Conservation (phyloP, 1,284 basidiomycete genomes). For the Thecaphora thlaspeos region DNA sequence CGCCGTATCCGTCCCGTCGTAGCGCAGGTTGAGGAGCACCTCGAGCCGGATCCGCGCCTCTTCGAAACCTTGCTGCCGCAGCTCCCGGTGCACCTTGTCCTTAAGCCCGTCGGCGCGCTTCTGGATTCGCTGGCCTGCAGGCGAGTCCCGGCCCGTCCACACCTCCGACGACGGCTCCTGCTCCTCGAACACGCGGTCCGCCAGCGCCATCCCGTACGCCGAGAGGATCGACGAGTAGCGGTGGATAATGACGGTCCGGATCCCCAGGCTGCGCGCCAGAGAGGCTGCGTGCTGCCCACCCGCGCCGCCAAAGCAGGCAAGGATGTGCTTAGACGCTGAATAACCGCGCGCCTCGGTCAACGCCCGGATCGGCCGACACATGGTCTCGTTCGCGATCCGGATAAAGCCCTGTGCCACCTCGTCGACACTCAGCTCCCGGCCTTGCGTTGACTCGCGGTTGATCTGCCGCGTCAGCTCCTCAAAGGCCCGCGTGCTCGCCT, state of each 20-base stretch:
- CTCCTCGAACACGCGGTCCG: constrained; percentile 71
- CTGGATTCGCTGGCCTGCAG: constrained; percentile 13
- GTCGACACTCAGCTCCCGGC: constrained; percentile 69
- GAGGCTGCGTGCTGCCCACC: constrained; percentile 90
- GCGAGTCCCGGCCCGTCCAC: constrained; percentile 55
- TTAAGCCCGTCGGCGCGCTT: constrained; percentile 62
- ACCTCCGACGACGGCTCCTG: constrained; percentile 82
- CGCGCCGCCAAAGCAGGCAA: constrained; percentile 86
- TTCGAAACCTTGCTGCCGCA: constrained; percentile 77
- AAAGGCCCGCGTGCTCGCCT: constrained; percentile 65
- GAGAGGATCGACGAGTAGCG: constrained; percentile 81
- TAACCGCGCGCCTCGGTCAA: constrained; percentile 87
- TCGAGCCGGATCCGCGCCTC: constrained; percentile 71
- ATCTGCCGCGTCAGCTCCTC: constrained; percentile 69
- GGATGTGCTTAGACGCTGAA: constrained; percentile 79
- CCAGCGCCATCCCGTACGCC: constrained; percentile 83
- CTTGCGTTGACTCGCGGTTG: constrained; percentile 63
- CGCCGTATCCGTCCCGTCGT: constrained; percentile 75
- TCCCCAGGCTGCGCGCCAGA: constrained; percentile 76
- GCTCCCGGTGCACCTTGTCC: constrained; percentile 65
- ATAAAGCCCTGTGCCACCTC: constrained; percentile 78
- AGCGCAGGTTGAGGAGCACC: constrained; percentile 70
- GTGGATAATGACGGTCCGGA: constrained; percentile 80
- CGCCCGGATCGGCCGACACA: constrained; percentile 87
- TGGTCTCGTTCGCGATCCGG: constrained; percentile 60